Evolutionary conservation across 495 filamentous ascomycete genomes (phyloP), one percentile per base, ranked within the genome.

Genomic region (Neurospora sp.): DNA sequence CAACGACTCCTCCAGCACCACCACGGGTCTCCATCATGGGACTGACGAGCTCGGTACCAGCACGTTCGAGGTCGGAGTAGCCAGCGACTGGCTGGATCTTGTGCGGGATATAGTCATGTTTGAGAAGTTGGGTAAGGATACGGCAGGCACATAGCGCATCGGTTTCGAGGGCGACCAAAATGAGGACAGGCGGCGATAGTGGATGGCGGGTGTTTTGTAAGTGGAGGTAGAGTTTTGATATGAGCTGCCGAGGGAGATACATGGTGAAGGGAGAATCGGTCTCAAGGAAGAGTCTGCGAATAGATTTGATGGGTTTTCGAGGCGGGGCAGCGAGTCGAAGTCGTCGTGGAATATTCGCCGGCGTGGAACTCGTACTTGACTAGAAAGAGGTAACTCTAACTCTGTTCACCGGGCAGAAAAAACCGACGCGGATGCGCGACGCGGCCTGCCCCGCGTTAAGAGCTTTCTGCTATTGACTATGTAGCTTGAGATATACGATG

Each of bases 81-180:
- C 96, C 96, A 18, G 92, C 88, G 42, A 99, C 90, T 5, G 96
- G 96, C 76, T 97, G 93, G 73, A 98, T 97, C 85, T 97, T 98
- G 83, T 98, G 95, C n/a, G 91, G 91, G 75, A 99, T 96, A 79
- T 95, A 98, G 85, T 99, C 96, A 85, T 93, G 91, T 84, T 95
- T 97, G 69, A 99, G 86, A 20, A 98, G 87, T 16, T 90, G 87
- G 1, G 96, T 96, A 18, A 99, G 88, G 71, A 99, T 98, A 70
- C 94, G 94, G 77, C 93, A 94, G 70, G 94, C 96, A 83, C 96
- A 98, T 42, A 99, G 89, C 70, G 95, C 92, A 85, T 99, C 96
- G 65, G 95, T 93, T 80, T 97, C 96, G 78, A 98, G 91, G 39
- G 94, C 92, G 73, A 93, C 94, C 69, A 99, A 90, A 71, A 99